Conservation (phyloP, 257 asterid species). For the Solanum appendiculatum region DNA sequence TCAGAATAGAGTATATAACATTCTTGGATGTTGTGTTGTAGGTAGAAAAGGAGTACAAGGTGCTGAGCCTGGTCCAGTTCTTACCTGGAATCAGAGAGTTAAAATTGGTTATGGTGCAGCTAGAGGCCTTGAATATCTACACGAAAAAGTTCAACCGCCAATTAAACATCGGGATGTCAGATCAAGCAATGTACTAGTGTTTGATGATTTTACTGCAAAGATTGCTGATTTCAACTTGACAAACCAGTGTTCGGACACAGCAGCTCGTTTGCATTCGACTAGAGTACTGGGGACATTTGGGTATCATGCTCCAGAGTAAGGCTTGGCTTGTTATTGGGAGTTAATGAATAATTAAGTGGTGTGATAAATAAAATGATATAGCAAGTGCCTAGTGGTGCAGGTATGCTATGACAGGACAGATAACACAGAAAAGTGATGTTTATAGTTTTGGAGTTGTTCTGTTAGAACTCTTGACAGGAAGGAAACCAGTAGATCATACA, state of each 20-base stretch:
- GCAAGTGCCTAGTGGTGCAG: no score
- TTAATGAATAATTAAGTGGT: neutral
- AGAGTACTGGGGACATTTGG: neutral
- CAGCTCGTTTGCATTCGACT: neutral
- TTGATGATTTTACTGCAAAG: neutral
- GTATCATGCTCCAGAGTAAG: neutral
- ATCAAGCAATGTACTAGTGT: neutral
- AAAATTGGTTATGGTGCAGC: neutral
- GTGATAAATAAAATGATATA: no score
- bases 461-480: neutral
- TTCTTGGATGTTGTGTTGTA: neutral
- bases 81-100: neutral
- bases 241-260: neutral
- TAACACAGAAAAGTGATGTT: neutral
- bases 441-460: neutral
- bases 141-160: neutral
- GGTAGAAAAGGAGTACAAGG: neutral
- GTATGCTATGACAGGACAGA: neutral
- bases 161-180: neutral
- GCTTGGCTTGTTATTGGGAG: neutral
- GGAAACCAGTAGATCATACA: neutral
- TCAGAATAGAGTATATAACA: neutral
- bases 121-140: neutral
- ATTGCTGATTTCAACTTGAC: neutral
- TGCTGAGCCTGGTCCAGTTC: neutral